These are phyloP conservation scores for Boehmeria nivea DNA, from an alignment of 306 rosid species.

Conservation along the genomic window DNA sequence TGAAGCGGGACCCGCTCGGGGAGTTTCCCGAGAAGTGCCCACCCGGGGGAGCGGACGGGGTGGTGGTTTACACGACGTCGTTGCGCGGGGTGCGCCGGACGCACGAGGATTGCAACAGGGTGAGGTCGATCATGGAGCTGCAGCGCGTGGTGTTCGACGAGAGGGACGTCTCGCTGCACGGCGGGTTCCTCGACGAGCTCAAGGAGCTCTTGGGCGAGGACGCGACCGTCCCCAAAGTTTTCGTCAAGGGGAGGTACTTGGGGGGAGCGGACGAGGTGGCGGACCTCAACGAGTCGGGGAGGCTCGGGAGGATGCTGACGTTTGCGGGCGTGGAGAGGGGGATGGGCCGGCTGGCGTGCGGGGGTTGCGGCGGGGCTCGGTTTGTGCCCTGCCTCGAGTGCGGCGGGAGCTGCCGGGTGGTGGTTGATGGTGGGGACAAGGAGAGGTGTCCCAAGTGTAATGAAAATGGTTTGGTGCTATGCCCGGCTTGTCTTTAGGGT, in stretches of 20 bases:
- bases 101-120: slow-evolving; percentile 61
- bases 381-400: slow-evolving; percentile 85
- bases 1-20: slow-evolving; percentile 46
- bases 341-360: slow-evolving; percentile 48
- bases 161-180: slow-evolving; percentile 86
- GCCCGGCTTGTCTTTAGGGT: slow-evolving; percentile 48
- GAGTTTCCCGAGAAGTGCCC: slow-evolving; percentile 69
- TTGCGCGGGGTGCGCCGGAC: slow-evolving; percentile 73
- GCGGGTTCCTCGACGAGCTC: slow-evolving; percentile 51
- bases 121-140: slow-evolving; percentile 47
- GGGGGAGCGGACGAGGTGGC: slow-evolving; percentile 64
- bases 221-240: slow-evolving; percentile 51
- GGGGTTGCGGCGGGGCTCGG: slow-evolving; percentile 74
- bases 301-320: slow-evolving; percentile 47
- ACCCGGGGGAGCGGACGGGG: slow-evolving; percentile 50
- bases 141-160: slow-evolving; percentile 66
- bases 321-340: slow-evolving; percentile 66
- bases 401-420: slow-evolving; percentile 69
- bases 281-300: slow-evolving; percentile 62
- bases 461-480: slow-evolving; percentile 70
- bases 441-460: slow-evolving; percentile 63
- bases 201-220: slow-evolving; percentile 46
- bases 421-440: slow-evolving; percentile 17
- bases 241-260: slow-evolving; percentile 73
- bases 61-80: slow-evolving; percentile 89